Conservation (phyloP, 345 rosid species). For the Salix purpurea region DNA sequence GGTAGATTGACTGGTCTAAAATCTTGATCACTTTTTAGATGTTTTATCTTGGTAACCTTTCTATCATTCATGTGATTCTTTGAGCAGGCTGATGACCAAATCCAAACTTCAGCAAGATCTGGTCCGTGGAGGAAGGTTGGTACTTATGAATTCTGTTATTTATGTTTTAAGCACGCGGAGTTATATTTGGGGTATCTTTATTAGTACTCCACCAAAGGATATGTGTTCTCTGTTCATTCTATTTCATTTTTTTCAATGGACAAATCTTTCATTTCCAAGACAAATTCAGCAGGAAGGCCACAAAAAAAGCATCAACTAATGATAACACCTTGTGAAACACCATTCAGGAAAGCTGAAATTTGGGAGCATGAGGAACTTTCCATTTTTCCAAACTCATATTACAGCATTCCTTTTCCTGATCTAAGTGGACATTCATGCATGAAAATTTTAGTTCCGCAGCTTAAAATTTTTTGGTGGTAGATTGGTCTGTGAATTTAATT, state of each 20-base stretch:
- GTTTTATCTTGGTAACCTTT: not conserved
- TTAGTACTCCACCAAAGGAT: not conserved
- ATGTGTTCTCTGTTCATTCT: not conserved
- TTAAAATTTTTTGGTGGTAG: not conserved
- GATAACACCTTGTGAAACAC: not conserved
- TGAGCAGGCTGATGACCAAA: conserved; percentile 27
- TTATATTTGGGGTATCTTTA: not conserved
- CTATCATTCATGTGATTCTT: not conserved
- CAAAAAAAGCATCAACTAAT: not conserved
- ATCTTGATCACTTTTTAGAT: not conserved
- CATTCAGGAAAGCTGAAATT: not conserved
- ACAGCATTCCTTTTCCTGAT: not conserved
- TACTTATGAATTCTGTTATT: not conserved
- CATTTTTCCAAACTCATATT: not conserved
- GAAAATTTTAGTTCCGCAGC: not conserved
- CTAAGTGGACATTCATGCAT: not conserved
- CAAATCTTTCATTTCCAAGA: not conserved
- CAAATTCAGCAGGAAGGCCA: not conserved
- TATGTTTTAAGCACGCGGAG: not conserved
- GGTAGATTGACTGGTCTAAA: conserved; percentile 24
- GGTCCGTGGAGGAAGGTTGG: conserved; percentile 42
- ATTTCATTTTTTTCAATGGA: not conserved
- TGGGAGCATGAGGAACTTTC: not conserved
- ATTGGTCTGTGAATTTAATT: not conserved
- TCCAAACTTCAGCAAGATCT: conserved; percentile 21